Evolutionary conservation across 345 rosid species (phyloP).

Genomic region (Lumnitzera racemosa): DNA sequence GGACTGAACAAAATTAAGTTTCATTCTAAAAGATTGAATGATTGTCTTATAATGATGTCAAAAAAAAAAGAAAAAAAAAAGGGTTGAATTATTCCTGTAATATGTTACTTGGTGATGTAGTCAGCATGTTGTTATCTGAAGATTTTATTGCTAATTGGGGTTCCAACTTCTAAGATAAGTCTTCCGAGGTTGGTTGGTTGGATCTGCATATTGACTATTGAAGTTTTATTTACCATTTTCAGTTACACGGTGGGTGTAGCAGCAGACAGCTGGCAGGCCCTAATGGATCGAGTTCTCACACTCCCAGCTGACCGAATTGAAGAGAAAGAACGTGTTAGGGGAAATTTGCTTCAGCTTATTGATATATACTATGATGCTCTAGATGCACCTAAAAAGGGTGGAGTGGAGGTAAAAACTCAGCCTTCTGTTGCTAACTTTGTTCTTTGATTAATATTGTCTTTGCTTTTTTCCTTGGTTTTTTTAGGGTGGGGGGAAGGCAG

Average conservation of each 20-base stretch:
- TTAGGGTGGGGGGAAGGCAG: no score
- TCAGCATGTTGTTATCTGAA: no score
- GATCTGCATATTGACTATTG: not conserved
- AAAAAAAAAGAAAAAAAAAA: no score
- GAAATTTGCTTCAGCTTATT: constrained; percentile 30
- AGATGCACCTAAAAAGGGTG: constrained; percentile 65
- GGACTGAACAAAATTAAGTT: no score
- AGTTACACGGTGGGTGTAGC: constrained; percentile 52
- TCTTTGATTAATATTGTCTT: not conserved
- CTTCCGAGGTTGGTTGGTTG: not conserved
- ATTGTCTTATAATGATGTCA: no score
- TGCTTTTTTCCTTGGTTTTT: not conserved
- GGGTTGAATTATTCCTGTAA: no score
- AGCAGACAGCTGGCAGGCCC: constrained; percentile 61
- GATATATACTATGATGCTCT: constrained; percentile 73
- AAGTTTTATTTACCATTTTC: constrained; percentile 19
- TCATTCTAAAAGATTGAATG: no score
- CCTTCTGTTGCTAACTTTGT: not conserved
- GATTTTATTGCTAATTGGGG: no score
- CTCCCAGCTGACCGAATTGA: constrained; percentile 23
- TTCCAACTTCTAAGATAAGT: no score
- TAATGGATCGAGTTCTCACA: constrained; percentile 65
- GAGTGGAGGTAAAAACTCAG: constrained; percentile 26
- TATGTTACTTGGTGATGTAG: no score
- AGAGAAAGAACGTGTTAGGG: constrained; percentile 34